Evolutionary conservation across 2,329 filamentous ascomycete species (phyloP), one percentile per base, ranked within the genome.

Genomic region (Venturia nashicola): DNA sequence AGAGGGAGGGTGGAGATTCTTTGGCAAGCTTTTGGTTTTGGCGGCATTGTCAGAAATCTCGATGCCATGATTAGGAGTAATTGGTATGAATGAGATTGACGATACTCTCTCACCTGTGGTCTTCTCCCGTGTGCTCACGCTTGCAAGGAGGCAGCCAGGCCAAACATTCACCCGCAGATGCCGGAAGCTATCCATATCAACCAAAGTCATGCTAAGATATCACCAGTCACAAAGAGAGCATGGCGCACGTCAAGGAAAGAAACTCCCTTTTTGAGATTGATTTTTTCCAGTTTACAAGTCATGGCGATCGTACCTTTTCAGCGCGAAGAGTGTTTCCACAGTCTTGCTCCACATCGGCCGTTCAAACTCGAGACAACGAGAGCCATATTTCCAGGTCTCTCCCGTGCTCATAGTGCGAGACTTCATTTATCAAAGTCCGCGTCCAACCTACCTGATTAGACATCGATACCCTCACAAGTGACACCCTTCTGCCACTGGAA

Each of bases 401-500:
- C 51, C 32, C 51, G 20, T 54, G 44, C 32, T 23, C 23, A 36
- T 36, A 14, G 51, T 57, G 51, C 51, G 51, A 57, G 51, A 36
- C 51, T 57, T 36, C 32, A n/a, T 57, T 57, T 14, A 36, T n/a
- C 51, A 12, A 57, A 57, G 51, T 36, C 51, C 51, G 51, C 51
- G 51, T 57, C 51, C 36, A 57, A 57, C 51, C 51, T 57, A 57
- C 51, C 51, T 57, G 51, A 57, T 57, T 85, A 93, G 75, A 94
- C 89, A 77, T 94, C 90, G 74, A 92, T 85, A 67, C 89, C 89
- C 74, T 93, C 89, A 69, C 93, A 87, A 69, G 91, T 89, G 73
- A 89, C 80, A 69, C 90, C 90, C 85, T 92, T 93, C 75, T 84
- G 83, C 91, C 91, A 96, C 72, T 82, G 85, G 80, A 92, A 89